phyloP scores from a whole-genome alignment of 352 stramenopile species.

The Globisporangium uncinulatum region DNA sequence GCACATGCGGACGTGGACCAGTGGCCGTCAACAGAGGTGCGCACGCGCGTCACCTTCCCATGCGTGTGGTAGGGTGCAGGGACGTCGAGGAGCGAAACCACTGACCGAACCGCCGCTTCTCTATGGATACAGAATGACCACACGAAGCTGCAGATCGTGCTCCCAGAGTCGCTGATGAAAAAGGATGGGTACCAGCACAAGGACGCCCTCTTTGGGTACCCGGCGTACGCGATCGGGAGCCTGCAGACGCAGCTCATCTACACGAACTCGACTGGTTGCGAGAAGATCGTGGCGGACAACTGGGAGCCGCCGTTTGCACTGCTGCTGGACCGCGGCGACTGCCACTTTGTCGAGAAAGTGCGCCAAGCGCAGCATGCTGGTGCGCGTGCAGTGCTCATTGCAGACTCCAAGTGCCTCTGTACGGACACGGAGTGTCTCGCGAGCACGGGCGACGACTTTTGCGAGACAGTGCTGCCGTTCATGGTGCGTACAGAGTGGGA shows the following conservation, averaged over 20 bases:
- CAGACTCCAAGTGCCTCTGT: constrained; percentile 96
- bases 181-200: constrained; percentile 94
- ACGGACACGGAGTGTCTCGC: constrained; percentile 69
- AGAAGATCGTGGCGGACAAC: constrained; percentile 71
- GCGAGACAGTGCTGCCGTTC: constrained; percentile 84
- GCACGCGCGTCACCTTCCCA: constrained; percentile 1
- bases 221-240: constrained; percentile 87
- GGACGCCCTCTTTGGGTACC: constrained; percentile 95
- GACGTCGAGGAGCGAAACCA: background rate
- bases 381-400: constrained; percentile 93
- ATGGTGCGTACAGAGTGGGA: constrained; percentile 34
- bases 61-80: background rate
- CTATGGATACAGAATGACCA: constrained; percentile 56
- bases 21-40: constrained; percentile 79
- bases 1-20: constrained; percentile 64
- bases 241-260: constrained; percentile 90
- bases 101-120: background rate
- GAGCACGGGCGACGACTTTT: constrained; percentile 74
- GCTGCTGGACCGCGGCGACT: constrained; percentile 94
- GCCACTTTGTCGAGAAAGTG: constrained; percentile 96
- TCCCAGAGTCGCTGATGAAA: constrained; percentile 86
- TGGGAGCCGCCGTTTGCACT: constrained; percentile 94
- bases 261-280: constrained; percentile 65
- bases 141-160: constrained; percentile 86
- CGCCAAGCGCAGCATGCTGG: constrained; percentile 89